phyloP scores from a whole-genome alignment of 768 basidiomycete genomes.

The Pulveroboletus frians region DNA sequence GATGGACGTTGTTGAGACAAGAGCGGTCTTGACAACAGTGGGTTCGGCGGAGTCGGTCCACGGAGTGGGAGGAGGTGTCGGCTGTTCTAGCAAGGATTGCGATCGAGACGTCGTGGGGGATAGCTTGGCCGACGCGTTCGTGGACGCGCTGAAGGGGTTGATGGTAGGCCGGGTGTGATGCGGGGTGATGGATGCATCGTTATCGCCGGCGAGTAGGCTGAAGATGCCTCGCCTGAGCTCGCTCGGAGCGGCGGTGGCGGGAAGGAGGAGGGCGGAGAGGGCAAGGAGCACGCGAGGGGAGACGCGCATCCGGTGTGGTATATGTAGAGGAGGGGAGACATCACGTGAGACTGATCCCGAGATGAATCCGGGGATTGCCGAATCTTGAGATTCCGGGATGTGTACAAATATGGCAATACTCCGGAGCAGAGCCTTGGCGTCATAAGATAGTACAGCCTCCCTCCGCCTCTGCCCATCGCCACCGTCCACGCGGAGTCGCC shows the following conservation, averaged over 20 bases:
- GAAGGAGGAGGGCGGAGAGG: not conserved
- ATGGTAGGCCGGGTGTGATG: not conserved
- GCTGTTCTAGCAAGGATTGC: not conserved
- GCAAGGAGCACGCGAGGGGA: not conserved
- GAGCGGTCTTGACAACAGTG: not conserved
- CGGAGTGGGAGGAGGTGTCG: not conserved
- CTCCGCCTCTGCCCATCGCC: constrained; percentile 1
- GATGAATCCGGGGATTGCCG: constrained; percentile 16
- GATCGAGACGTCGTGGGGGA: not conserved
- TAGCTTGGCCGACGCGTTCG: not conserved
- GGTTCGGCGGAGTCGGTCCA: not conserved
- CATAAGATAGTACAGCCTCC: not conserved
- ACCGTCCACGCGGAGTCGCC: not conserved
- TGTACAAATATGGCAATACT: no score
- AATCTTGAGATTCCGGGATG: not conserved
- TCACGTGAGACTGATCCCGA: not conserved
- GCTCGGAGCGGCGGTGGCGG: not conserved
- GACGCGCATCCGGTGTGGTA: not conserved
- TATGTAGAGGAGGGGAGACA: not conserved
- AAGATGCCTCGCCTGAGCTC: constrained; percentile 12
- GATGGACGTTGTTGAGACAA: constrained; percentile 2
- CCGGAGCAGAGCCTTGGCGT: not conserved
- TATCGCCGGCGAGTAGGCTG: constrained; percentile 9
- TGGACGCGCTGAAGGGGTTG: not conserved
- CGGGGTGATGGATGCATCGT: not conserved